Evolutionary conservation across 768 basidiomycete species (phyloP).

Genomic region (Phylloporus arenicola): DNA sequence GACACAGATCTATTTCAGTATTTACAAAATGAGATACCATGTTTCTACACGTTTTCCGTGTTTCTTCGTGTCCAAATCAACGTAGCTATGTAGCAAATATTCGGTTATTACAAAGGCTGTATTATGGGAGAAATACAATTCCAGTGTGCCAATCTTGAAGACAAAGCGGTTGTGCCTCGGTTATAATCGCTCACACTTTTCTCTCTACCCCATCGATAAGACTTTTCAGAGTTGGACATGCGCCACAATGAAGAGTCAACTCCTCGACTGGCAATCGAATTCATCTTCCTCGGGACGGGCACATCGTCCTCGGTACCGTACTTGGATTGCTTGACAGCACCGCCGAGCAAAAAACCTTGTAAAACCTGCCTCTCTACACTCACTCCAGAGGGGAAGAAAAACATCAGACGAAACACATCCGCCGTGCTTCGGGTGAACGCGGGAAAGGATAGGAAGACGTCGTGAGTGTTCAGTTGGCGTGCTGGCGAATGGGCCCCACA

Average conservation of each 20-base stretch:
- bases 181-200: neutral
- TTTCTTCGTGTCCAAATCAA: neutral
- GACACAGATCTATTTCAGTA: conserved; percentile 14
- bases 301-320: conserved; percentile 70
- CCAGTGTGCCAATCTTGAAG: too few species aligned
- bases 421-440: conserved; percentile 48
- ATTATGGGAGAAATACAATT: too few species aligned
- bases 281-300: conserved; percentile 82
- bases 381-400: conserved; percentile 70
- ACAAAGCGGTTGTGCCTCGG: too few species aligned
- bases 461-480: conserved; percentile 38
- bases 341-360: conserved; percentile 48
- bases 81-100: neutral
- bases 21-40: conserved; percentile 25
- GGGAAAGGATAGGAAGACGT: conserved; percentile 35
- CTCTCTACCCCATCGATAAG: neutral
- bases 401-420: conserved; percentile 80
- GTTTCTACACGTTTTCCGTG: neutral
- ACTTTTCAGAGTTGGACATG: neutral
- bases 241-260: neutral
- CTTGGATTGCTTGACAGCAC: conserved; percentile 69
- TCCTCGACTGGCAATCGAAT: conserved; percentile 32
- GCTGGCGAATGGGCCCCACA: neutral
- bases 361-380: conserved; percentile 64
- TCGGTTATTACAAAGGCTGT: neutral